phyloP scores from a whole-genome alignment of 2,329 filamentous ascomycete genomes.

The Cladosporium velox region DNA sequence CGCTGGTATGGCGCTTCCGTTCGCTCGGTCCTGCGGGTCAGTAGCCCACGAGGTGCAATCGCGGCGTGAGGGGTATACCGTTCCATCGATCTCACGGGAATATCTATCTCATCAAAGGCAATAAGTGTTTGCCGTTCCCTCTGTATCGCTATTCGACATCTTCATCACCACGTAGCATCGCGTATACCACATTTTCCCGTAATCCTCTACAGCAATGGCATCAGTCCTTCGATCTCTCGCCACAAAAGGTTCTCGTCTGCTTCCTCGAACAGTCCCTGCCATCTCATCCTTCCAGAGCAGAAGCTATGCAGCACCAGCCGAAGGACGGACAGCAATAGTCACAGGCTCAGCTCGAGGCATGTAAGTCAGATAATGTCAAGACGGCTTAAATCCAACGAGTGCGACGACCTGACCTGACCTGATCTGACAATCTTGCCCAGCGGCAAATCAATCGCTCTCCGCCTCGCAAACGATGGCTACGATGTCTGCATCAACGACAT shows the following conservation, averaged over 20 bases:
- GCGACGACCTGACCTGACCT: neutral
- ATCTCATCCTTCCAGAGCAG: slow-evolving; percentile 4
- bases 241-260: neutral
- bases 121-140: neutral
- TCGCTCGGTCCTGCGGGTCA: slow-evolving; percentile 14
- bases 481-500: slow-evolving; percentile 67
- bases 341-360: slow-evolving; percentile 42
- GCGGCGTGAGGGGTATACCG: neutral
- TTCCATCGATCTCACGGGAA: neutral
- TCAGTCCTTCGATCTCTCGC: neutral
- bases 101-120: neutral
- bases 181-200: neutral
- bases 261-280: neutral
- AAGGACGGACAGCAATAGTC: slow-evolving; percentile 36
- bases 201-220: neutral
- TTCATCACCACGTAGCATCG: neutral
- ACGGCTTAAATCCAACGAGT: neutral
- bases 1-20: neutral
- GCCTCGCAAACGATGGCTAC: slow-evolving; percentile 66
- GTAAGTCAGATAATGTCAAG: slow-evolving; percentile 17
- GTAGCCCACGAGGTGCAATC: neutral
- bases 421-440: slow-evolving; percentile 38
- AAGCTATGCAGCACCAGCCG: neutral
- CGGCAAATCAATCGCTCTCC: slow-evolving; percentile 63
- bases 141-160: neutral